These are phyloP conservation scores for Salvia hispanica DNA, from an alignment of 257 asterid species.

Conservation along the genomic window DNA sequence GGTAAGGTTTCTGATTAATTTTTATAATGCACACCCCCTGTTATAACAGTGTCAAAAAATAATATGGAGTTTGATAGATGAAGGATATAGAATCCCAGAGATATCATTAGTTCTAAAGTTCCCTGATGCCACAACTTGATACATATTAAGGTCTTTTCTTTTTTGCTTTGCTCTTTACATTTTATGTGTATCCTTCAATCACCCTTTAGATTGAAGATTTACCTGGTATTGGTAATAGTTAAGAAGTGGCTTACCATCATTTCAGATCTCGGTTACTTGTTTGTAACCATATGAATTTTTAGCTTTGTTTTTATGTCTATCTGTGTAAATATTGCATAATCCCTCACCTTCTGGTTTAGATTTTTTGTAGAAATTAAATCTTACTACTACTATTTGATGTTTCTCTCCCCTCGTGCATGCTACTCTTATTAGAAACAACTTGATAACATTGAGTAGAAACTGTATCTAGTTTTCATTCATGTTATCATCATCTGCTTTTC, in stretches of 20 bases:
- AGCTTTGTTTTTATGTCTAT: neutral
- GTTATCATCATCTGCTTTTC: neutral
- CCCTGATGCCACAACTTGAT: conserved; percentile 9
- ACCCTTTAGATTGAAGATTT: neutral
- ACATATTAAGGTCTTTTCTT: neutral
- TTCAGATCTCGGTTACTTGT: neutral
- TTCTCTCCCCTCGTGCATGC: neutral
- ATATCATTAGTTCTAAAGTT: conserved; percentile 1
- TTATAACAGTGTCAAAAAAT: conserved; percentile 10
- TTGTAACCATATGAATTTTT: conserved; percentile 1
- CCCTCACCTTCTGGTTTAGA: conserved; percentile 8
- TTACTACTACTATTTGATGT: neutral
- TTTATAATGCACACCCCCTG: conserved; percentile 4
- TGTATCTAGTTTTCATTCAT: conserved; percentile 14
- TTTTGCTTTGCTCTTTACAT: neutral
- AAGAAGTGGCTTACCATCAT: conserved; percentile 9
- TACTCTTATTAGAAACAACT: neutral
- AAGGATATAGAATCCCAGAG: conserved; percentile 13
- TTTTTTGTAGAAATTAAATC: neutral
- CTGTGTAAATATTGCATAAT: neutral
- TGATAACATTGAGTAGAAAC: neutral
- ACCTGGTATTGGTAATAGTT: neutral
- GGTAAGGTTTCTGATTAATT: conserved; percentile 48
- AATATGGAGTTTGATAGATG: conserved; percentile 18
- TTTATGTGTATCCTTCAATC: neutral